Evolutionary conservation across 2,329 filamentous ascomycete species (phyloP).

Genomic region (Parastagonospora nodorum): DNA sequence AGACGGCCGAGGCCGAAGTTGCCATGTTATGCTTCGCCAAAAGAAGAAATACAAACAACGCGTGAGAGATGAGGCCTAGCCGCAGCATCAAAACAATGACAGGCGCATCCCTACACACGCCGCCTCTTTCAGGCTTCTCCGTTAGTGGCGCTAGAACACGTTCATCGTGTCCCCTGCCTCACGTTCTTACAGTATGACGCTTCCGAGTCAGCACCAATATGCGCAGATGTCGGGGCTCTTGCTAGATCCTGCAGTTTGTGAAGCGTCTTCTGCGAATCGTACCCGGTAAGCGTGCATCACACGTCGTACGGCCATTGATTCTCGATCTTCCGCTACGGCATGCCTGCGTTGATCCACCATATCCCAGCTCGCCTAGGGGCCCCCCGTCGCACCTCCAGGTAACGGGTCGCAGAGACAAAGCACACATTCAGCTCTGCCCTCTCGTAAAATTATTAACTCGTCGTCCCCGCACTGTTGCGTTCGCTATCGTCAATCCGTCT

Average conservation of each 20-base stretch:
- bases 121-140: slow-evolving; percentile 15
- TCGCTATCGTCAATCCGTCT: slow-evolving; percentile 24
- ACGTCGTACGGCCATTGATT: slow-evolving; percentile 34
- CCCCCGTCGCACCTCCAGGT: slow-evolving; percentile 35
- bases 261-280: slow-evolving; percentile 11
- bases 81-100: slow-evolving; percentile 24
- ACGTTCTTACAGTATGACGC: slow-evolving; percentile 8
- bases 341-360: slow-evolving; percentile 40
- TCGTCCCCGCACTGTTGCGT: slow-evolving; percentile 35
- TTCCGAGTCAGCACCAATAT: slow-evolving; percentile 16
- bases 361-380: slow-evolving; percentile 17
- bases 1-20: slow-evolving; percentile 8
- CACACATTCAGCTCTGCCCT: slow-evolving; percentile 34
- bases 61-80: slow-evolving; percentile 38
- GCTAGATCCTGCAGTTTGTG: slow-evolving; percentile 28
- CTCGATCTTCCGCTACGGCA: slow-evolving; percentile 28
- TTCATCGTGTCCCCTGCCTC: slow-evolving; percentile 2
- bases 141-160: slow-evolving; percentile 2
- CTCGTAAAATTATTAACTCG: slow-evolving; percentile 41
- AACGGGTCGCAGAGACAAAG: slow-evolving; percentile 41
- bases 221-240: slow-evolving; percentile 23
- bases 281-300: slow-evolving; percentile 29
- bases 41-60: slow-evolving; percentile 41
- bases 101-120: slow-evolving; percentile 31
- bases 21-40: slow-evolving; percentile 32